These are phyloP conservation scores for Proliferodiscus dingleyae DNA, from an alignment of 2,329 filamentous ascomycete species.

Conservation along the genomic window DNA sequence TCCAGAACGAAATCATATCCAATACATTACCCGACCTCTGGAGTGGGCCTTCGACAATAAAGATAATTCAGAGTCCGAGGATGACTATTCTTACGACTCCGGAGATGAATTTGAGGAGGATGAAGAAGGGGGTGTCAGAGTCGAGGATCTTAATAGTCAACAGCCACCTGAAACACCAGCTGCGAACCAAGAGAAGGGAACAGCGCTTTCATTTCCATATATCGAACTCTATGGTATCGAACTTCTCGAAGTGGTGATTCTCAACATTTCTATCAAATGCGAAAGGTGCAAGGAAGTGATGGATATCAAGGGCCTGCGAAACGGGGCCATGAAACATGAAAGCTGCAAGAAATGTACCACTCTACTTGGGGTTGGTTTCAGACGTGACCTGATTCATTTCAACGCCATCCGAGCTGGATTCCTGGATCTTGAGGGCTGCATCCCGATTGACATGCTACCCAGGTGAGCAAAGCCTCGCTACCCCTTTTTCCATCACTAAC, in stretches of 20 bases:
- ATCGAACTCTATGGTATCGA: slow-evolving; percentile 75
- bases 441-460: slow-evolving; percentile 69
- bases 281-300: slow-evolving; percentile 70
- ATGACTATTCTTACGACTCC: slow-evolving; percentile 41
- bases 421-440: slow-evolving; percentile 70
- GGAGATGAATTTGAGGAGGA: slow-evolving; percentile 35
- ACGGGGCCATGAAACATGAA: slow-evolving; percentile 45
- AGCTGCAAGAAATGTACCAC: slow-evolving; percentile 58
- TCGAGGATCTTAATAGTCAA: slow-evolving; percentile 36
- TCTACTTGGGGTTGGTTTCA: slow-evolving; percentile 49
- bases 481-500: not conserved
- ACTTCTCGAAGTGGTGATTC: slow-evolving; percentile 60
- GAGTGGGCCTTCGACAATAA: slow-evolving; percentile 57
- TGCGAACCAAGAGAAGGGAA: slow-evolving; percentile 54
- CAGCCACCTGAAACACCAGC: slow-evolving; percentile 17
- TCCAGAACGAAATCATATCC: slow-evolving; percentile 57
- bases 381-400: slow-evolving; percentile 66
- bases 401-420: slow-evolving; percentile 74
- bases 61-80: slow-evolving; percentile 45
- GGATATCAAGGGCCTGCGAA: slow-evolving; percentile 63
- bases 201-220: slow-evolving; percentile 73
- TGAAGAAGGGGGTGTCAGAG: slow-evolving; percentile 31
- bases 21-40: slow-evolving; percentile 68
- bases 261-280: slow-evolving; percentile 72
- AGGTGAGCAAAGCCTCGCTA: slow-evolving; percentile 41